Evolutionary conservation across 2,329 filamentous ascomycete genomes (phyloP), one percentile per base, ranked within the genome.

Genomic region (Dactylella cylindrospora): DNA sequence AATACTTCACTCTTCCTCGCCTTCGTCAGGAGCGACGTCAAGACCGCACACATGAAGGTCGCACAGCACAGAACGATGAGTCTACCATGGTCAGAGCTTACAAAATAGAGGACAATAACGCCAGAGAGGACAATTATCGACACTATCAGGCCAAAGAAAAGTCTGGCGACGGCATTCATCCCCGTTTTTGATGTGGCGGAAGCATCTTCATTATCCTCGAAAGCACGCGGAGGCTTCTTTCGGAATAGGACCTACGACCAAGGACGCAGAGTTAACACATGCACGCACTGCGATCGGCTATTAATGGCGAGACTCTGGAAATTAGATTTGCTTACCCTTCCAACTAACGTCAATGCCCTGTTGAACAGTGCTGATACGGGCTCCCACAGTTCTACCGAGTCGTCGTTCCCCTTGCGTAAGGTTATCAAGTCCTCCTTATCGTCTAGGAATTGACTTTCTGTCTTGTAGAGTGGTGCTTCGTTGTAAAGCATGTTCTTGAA

Each of bases 1-100:
- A 60, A 60, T 2, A 60, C 54, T 19, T 60, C 54, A 25, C 54
- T 36, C 22, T 46, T 60, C 25, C 46, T 60, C 22, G 54, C 54
- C 12, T 35, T 60, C 6, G 54, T 60, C 26, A 60, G 29, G 22
- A 47, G 39, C 5, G 54, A 36, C 3, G 47, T 60, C 26, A 52
- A 28, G n/a, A 60, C 22, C 1, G 54, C 45, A 8, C 43, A 45
- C 1, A 52, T 8, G 13, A 60, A 8, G 5, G 47, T 60, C 1
- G 54, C 41, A 2, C 20, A 5, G 9, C 46, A 51, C 2, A 60
- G 35, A 15, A 46, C 15, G 2, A 35, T 6, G 13, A 60, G 17
- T 29, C 54, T 52, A 44, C 31, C 29, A 15, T 17, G 15, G 12
- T 57, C 29, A 3, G 39, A 29, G 1, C 44, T n/a, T n/a, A 49